phyloP scores from a whole-genome alignment of 495 filamentous ascomycete genomes.

The Letharia columbiana region DNA sequence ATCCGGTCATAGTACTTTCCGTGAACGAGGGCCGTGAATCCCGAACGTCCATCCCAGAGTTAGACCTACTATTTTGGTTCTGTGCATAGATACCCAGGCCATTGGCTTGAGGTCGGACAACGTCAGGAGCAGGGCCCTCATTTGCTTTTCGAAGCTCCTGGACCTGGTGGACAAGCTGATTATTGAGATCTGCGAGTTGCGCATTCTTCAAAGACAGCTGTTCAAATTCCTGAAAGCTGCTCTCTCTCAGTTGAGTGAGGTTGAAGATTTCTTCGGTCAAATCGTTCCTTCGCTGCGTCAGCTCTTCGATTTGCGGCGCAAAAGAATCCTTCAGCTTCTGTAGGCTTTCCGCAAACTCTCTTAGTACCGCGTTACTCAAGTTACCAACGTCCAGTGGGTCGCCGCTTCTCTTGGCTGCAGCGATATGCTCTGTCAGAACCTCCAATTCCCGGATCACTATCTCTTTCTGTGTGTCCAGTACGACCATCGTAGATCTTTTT shows the following conservation, averaged over 20 bases:
- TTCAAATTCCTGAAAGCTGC: conserved; percentile 90
- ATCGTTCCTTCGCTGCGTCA: conserved; percentile 74
- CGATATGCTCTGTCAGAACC: conserved; percentile 70
- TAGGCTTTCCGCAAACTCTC: conserved; percentile 79
- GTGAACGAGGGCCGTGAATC: conserved; percentile 41
- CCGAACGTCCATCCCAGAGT: conserved; percentile 51
- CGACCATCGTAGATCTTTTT: conserved; percentile 94
- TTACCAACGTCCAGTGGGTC: conserved; percentile 63
- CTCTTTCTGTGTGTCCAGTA: conserved; percentile 87
- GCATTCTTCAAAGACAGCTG: conserved; percentile 87
- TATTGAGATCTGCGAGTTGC: conserved; percentile 88
- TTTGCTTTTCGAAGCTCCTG: conserved; percentile 85
- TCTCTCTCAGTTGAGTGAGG: conserved; percentile 74
- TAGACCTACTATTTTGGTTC: conserved; percentile 58
- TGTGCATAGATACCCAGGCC: conserved; percentile 82
- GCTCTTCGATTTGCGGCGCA: conserved; percentile 67
- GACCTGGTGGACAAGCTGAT: conserved; percentile 86
- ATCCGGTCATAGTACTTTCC: conserved; percentile 44
- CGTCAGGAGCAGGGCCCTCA: conserved; percentile 46
- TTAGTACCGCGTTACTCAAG: conserved; percentile 74
- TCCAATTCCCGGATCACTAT: conserved; percentile 89
- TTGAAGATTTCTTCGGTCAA: conserved; percentile 72
- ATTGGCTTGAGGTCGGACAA: conserved; percentile 46
- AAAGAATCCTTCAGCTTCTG: conserved; percentile 77
- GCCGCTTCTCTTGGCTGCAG: conserved; percentile 54